Evolutionary conservation across 352 stramenopile genomes (phyloP).

Genomic region (Globisporangium uncinulatum): DNA sequence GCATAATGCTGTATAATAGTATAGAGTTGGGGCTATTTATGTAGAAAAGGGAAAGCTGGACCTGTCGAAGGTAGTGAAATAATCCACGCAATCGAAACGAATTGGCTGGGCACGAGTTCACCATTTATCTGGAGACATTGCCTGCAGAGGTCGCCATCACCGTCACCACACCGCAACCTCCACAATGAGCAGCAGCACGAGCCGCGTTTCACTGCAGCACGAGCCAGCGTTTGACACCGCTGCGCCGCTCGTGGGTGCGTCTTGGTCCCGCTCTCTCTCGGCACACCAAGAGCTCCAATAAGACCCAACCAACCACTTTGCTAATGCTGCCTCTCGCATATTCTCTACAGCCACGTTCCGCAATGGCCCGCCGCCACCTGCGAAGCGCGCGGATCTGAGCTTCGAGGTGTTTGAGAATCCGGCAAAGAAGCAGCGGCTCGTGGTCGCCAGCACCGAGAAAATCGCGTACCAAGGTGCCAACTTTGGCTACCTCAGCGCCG

Average conservation of each 20-base stretch:
- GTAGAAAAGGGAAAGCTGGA: no score
- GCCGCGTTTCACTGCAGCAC: slow-evolving; percentile 62
- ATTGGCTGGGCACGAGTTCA: no score
- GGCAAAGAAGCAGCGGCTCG: slow-evolving; percentile 74
- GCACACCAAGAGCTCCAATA: no score
- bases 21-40: no score
- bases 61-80: no score
- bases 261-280: no score
- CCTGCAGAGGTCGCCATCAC: background rate
- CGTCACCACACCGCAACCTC: background rate
- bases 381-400: slow-evolving; percentile 48
- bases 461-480: slow-evolving; percentile 83
- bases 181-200: slow-evolving; percentile 25
- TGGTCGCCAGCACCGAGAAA: slow-evolving; percentile 71
- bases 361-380: slow-evolving; percentile 60
- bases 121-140: no score
- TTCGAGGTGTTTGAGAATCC: slow-evolving; percentile 82
- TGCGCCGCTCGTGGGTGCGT: slow-evolving; percentile 57
- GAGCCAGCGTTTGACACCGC: slow-evolving; percentile 47
- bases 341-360: slow-evolving; percentile 61
- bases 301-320: no score
- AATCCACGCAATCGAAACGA: no score
- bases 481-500: slow-evolving; percentile 72
- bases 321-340: no score
- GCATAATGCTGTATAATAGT: no score